Conservation (phyloP, 2,329 filamentous ascomycete species). For the Hymenoscyphus fraxineus region DNA sequence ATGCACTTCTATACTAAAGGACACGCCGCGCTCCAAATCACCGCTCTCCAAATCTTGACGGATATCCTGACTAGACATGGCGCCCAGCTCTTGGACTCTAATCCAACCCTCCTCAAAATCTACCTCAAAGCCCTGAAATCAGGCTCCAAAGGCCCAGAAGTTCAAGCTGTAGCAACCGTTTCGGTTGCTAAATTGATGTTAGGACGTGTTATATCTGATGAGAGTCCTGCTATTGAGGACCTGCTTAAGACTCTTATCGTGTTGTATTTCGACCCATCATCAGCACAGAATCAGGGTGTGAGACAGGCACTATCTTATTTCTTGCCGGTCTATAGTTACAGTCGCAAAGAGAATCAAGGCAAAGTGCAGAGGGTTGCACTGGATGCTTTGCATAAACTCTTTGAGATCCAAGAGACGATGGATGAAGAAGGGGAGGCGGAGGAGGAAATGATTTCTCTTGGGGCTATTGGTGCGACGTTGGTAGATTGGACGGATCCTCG, state of each 20-base stretch:
- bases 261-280: constrained; percentile 85
- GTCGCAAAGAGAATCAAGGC: constrained; percentile 74
- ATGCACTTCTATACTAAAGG: constrained; percentile 95
- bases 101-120: constrained; percentile 74
- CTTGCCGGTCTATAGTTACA: constrained; percentile 90
- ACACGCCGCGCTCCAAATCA: constrained; percentile 83
- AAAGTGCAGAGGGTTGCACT: constrained; percentile 74
- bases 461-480: constrained; percentile 74
- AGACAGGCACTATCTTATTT: constrained; percentile 90
- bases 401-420: constrained; percentile 66
- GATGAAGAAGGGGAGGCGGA: constrained; percentile 75
- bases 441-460: constrained; percentile 73
- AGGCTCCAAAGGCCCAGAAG: constrained; percentile 62
- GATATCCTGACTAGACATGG: constrained; percentile 91
- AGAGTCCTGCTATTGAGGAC: constrained; percentile 57
- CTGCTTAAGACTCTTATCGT: constrained; percentile 82
- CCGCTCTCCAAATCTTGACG: constrained; percentile 84
- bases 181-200: constrained; percentile 85
- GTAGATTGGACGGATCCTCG: constrained; percentile 95
- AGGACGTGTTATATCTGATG: constrained; percentile 69
- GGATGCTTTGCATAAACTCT: constrained; percentile 69
- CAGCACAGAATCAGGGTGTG: constrained; percentile 73
- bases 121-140: constrained; percentile 78
- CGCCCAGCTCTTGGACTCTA: constrained; percentile 65
- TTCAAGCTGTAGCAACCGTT: constrained; percentile 77